phyloP scores from a whole-genome alignment of 257 asterid species.

The Cinchona pubescens region DNA sequence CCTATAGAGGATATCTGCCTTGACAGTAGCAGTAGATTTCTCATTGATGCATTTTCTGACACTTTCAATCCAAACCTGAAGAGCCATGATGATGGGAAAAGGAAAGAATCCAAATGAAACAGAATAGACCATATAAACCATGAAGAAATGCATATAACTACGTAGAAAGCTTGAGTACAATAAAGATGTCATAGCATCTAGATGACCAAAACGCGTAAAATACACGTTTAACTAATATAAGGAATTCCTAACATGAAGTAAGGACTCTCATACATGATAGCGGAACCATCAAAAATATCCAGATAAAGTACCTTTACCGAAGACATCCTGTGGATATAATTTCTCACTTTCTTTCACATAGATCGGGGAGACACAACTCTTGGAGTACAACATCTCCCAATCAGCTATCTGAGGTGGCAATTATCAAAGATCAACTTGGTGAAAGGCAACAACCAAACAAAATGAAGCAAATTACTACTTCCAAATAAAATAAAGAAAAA shows the following conservation, averaged over 20 bases:
- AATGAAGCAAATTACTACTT: conserved; percentile 3
- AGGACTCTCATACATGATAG: neutral
- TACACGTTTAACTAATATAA: neutral
- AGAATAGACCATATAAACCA: neutral
- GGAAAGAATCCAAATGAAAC: neutral
- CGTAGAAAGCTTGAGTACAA: neutral
- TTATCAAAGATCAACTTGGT: neutral
- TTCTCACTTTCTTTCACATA: conserved; percentile 54
- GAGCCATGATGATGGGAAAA: conserved; percentile 14
- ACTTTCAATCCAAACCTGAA: conserved; percentile 68
- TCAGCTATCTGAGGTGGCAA: conserved; percentile 56
- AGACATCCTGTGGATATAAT: conserved; percentile 58
- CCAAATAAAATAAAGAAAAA: conserved; percentile 4
- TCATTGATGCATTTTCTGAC: conserved; percentile 55
- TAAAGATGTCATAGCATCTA: neutral
- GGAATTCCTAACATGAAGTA: neutral
- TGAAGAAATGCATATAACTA: neutral
- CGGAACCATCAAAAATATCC: neutral
- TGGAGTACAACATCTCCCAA: conserved; percentile 54
- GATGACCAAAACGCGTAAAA: neutral
- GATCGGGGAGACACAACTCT: conserved; percentile 55
- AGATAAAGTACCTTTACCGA: conserved; percentile 56
- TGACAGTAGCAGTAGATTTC: conserved; percentile 55
- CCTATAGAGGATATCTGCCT: conserved; percentile 62
- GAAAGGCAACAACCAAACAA: neutral